phyloP scores from a whole-genome alignment of 73 alveolate genomes.

The Paramecium caudatum region DNA sequence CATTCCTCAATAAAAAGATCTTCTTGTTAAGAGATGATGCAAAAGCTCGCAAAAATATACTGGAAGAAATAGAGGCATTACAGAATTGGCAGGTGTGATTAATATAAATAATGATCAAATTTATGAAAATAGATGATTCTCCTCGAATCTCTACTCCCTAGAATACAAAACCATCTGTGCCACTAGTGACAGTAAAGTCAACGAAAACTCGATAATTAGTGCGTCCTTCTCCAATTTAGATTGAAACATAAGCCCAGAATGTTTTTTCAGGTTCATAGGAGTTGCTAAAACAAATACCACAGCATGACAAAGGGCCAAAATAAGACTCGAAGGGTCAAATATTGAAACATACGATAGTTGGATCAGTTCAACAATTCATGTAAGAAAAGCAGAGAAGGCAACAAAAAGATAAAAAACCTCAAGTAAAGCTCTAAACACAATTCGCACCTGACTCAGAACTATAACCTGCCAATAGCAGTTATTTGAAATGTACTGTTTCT shows the following conservation, averaged over 20 bases:
- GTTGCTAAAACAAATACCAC: slow-evolving; percentile 11
- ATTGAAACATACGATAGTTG: slow-evolving; percentile 2
- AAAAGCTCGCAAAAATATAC: slow-evolving; percentile 42
- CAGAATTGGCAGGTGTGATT: neutral
- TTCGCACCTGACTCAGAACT: neutral
- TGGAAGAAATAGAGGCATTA: slow-evolving; percentile 10
- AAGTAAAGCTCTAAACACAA: neutral
- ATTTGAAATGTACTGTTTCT: neutral
- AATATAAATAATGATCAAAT: neutral
- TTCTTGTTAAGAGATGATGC: neutral
- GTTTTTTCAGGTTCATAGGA: slow-evolving; percentile 11
- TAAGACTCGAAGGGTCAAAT: slow-evolving; percentile 14
- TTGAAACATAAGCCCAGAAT: neutral
- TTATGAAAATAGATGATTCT: neutral
- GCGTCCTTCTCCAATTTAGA: slow-evolving; percentile 13
- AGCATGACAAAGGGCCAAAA: slow-evolving; percentile 53
- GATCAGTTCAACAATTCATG: slow-evolving; percentile 42
- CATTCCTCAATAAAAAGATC: neutral
- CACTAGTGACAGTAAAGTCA: too few species aligned
- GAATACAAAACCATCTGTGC: too few species aligned
- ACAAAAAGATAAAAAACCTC: neutral
- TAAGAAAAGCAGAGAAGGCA: slow-evolving; percentile 19
- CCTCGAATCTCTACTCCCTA: too few species aligned
- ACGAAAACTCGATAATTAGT: too few species aligned
- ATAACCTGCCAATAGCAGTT: slow-evolving; percentile 6